Conservation (phyloP, 2,329 filamentous ascomycete genomes). For the Sarocladium kiliense region DNA sequence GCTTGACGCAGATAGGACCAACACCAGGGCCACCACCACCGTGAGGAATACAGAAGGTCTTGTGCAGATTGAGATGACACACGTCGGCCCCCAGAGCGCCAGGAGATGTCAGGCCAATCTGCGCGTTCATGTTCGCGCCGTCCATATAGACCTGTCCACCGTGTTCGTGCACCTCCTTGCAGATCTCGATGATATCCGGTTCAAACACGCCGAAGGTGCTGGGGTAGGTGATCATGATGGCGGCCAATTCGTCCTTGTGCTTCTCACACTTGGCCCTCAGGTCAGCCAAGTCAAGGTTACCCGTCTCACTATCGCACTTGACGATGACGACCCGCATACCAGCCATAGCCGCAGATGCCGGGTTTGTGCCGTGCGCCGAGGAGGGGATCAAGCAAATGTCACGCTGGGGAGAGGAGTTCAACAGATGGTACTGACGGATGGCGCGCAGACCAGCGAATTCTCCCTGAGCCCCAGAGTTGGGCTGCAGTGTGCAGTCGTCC, state of each 20-base stretch:
- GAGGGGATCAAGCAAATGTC: constrained; percentile 94
- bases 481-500: constrained; percentile 82
- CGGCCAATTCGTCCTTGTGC: constrained; percentile 77
- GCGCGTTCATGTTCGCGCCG: constrained; percentile 96
- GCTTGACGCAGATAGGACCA: constrained; percentile 86
- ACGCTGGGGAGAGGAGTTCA: constrained; percentile 53
- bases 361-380: constrained; percentile 93
- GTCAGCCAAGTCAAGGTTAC: constrained; percentile 84
- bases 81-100: constrained; percentile 95
- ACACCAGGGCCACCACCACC: constrained; percentile 91
- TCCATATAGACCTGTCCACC: constrained; percentile 98
- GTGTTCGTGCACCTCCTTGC: constrained; percentile 76
- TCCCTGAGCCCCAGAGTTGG: constrained; percentile 93
- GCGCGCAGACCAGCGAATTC: constrained; percentile 88
- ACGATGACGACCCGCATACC: constrained; percentile 91
- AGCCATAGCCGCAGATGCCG: constrained; percentile 90
- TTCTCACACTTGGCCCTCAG: constrained; percentile 85
- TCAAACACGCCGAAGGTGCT: constrained; percentile 95
- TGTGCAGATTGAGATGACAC: constrained; percentile 95
- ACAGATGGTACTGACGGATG: constrained; percentile 71
- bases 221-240: constrained; percentile 96
- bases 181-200: constrained; percentile 79
- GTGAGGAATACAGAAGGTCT: constrained; percentile 98
- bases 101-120: constrained; percentile 91
- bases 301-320: constrained; percentile 82